Conservation (phyloP, 495 filamentous ascomycete genomes). For the Endocarpon pusillum region DNA sequence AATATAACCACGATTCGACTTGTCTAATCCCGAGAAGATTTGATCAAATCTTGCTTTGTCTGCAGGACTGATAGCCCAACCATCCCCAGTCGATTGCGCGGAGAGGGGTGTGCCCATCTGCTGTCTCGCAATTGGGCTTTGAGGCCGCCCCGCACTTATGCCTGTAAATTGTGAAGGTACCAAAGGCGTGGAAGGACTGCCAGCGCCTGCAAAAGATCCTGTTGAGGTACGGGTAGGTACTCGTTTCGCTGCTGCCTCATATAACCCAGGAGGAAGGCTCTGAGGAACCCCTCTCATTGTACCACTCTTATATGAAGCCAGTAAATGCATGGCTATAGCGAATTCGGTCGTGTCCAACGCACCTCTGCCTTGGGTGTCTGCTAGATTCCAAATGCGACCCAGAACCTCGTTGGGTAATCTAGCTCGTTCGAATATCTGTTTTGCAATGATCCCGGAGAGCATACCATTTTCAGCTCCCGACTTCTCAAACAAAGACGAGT, state of each 20-base stretch:
- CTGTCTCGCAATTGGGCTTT: slow-evolving; percentile 51
- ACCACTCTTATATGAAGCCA: slow-evolving; percentile 78
- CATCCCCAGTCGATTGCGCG: slow-evolving; percentile 47
- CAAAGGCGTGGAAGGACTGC: slow-evolving; percentile 32
- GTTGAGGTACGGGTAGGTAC: slow-evolving; percentile 30
- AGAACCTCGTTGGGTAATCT: slow-evolving; percentile 78
- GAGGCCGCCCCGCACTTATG: slow-evolving; percentile 37
- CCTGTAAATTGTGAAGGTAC: slow-evolving; percentile 64
- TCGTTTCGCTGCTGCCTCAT: slow-evolving; percentile 75
- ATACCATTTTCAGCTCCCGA: slow-evolving; percentile 62
- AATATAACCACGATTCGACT: slow-evolving; percentile 58
- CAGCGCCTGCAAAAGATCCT: slow-evolving; percentile 23
- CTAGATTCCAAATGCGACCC: slow-evolving; percentile 85
- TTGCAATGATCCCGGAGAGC: slow-evolving; percentile 70
- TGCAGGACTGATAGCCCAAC: slow-evolving; percentile 65
- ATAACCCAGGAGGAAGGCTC: slow-evolving; percentile 69
- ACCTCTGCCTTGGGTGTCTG: slow-evolving; percentile 83
- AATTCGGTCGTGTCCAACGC: slow-evolving; percentile 83
- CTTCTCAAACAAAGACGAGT: slow-evolving; percentile 70
- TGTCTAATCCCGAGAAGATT: slow-evolving; percentile 70
- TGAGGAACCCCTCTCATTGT: slow-evolving; percentile 61
- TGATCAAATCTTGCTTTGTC: slow-evolving; percentile 79
- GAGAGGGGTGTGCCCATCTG: slow-evolving; percentile 36
- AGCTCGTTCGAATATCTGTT: slow-evolving; percentile 86
- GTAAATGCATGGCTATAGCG: slow-evolving; percentile 93